A percentile compares a stretch with the other conserved stretches of the same genome.
Conservation (phyloP, 305 asterid genomes). For the Ajuga reptans region DNA sequence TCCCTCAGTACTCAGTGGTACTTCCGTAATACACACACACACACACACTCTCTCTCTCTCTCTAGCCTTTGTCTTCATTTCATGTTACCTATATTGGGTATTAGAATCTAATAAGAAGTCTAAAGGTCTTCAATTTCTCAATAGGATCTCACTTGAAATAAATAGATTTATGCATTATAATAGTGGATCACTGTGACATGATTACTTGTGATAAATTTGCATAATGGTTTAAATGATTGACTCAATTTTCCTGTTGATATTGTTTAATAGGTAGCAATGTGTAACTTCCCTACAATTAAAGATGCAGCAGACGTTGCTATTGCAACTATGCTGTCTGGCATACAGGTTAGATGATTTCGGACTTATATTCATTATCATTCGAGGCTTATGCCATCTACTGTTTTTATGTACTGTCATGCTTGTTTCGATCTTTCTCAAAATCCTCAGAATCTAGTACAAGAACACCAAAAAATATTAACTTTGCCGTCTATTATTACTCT, state of each 20-base stretch:
- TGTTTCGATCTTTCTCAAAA: background rate
- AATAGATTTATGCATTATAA: slow-evolving; percentile 4
- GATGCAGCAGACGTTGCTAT: slow-evolving; percentile 99
- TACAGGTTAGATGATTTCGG: slow-evolving; percentile 54
- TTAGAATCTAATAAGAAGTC: background rate
- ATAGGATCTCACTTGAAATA: slow-evolving; percentile 8
- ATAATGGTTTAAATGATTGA: background rate
- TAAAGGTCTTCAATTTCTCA: background rate
- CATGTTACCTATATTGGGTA: background rate
- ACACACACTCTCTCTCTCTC: slow-evolving; percentile 6
- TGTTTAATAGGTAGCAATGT: slow-evolving; percentile 75
- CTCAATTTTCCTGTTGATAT: background rate
- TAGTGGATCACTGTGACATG: background rate
- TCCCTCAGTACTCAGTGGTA: slow-evolving; percentile 86
- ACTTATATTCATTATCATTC: background rate
- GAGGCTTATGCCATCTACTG: background rate
- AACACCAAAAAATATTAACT: background rate
- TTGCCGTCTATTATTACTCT: background rate
- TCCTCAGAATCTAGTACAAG: background rate
- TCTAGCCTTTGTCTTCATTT: background rate
- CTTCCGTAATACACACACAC: slow-evolving; percentile 15
- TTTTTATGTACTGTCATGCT: background rate
- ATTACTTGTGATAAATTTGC: slow-evolving; percentile 9
- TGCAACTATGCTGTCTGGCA: slow-evolving; percentile 81
- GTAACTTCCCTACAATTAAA: slow-evolving; percentile 86